These are phyloP conservation scores for Melampsora americana DNA, from an alignment of 1,284 basidiomycete genomes.

Conservation along the genomic window DNA sequence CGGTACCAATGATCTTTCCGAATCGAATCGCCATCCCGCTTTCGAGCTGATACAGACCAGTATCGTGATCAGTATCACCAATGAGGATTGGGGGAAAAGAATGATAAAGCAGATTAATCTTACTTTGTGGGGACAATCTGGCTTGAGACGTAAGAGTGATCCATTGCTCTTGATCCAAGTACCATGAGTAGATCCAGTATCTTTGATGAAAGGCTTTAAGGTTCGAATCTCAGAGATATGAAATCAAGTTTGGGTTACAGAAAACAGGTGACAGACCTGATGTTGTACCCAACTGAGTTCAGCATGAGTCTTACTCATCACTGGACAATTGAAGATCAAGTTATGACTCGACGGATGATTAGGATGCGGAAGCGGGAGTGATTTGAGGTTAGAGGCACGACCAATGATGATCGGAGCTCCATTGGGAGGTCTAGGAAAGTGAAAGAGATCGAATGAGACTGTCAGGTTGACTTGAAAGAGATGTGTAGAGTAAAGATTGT, in stretches of 20 bases:
- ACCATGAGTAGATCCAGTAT: constrained; percentile 35
- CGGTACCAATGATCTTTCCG: constrained; percentile 34
- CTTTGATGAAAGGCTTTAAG: constrained; percentile 31
- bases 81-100: neutral
- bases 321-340: constrained; percentile 29
- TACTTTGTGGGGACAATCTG: constrained; percentile 10
- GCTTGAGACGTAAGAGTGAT: constrained; percentile 2
- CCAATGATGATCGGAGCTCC: constrained; percentile 32
- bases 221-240: neutral
- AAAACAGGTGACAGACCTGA: neutral
- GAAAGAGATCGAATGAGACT: neutral
- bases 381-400: constrained; percentile 19
- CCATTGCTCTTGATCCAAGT: constrained; percentile 23
- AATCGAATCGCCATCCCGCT: constrained; percentile 40
- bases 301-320: constrained; percentile 43
- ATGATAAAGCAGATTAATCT: neutral
- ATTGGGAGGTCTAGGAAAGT: constrained; percentile 6
- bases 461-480: neutral
- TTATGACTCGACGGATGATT: constrained; percentile 9
- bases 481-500: neutral
- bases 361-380: neutral
- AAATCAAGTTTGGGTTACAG: neutral
- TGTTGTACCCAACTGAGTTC: constrained; percentile 31
- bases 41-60: constrained; percentile 9
- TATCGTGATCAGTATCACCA: neutral